These are phyloP conservation scores for Gremmenia infestans DNA, from an alignment of 2,329 filamentous ascomycete species.

Conservation along the genomic window DNA sequence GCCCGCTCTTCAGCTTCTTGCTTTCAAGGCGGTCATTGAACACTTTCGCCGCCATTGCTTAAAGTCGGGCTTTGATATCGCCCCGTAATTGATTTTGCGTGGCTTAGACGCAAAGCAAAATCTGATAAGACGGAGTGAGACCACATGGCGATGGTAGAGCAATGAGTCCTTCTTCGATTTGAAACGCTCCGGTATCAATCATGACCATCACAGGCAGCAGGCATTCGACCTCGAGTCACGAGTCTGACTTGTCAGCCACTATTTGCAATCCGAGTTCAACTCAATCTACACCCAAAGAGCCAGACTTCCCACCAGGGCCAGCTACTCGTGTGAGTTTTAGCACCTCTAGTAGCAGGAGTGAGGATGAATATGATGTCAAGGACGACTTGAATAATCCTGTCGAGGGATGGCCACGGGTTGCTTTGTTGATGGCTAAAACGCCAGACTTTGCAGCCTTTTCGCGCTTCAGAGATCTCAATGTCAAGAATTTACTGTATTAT, in stretches of 20 bases:
- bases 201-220: neutral
- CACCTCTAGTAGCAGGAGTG: neutral
- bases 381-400: neutral
- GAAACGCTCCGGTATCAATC: too few species aligned
- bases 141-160: too few species aligned
- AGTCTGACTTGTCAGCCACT: neutral
- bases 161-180: too few species aligned
- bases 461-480: conserved; percentile 6
- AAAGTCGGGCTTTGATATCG: neutral
- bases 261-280: neutral
- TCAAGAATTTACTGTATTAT: conserved; percentile 12
- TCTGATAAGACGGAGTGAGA: neutral
- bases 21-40: neutral
- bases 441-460: conserved; percentile 8
- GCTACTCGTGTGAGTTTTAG: neutral
- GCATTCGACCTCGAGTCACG: neutral
- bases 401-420: conserved; percentile 8
- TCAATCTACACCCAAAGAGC: neutral
- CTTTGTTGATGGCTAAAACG: conserved; percentile 3
- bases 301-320: neutral
- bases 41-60: neutral
- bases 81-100: neutral
- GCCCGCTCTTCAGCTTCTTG: neutral
- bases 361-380: neutral
- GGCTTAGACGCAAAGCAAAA: neutral